Conservation (phyloP, 2,329 filamentous ascomycete genomes). For the Diaporthe sp. region DNA sequence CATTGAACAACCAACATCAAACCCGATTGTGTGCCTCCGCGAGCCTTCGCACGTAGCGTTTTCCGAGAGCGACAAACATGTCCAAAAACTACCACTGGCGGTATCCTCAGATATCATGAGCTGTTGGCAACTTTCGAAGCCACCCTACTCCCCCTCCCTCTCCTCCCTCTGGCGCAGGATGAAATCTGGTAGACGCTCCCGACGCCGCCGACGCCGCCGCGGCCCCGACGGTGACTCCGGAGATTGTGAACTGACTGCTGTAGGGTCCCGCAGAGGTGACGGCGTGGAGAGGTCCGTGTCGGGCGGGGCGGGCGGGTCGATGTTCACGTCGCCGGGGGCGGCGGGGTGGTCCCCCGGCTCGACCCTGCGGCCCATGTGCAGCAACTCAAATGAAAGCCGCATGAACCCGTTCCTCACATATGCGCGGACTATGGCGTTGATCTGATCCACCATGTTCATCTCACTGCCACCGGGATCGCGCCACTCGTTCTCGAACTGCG, state of each 20-base stretch:
- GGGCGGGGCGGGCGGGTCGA: not conserved
- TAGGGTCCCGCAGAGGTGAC: not conserved
- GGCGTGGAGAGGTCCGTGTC: not conserved
- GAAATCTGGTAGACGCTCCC: too few species aligned
- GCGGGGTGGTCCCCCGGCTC: not conserved
- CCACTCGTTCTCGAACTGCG: not conserved
- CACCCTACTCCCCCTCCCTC: not conserved
- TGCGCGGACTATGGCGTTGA: not conserved
- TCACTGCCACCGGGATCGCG: too few species aligned
- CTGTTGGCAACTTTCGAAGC: not conserved
- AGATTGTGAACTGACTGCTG: too few species aligned
- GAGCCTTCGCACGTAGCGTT: too few species aligned
- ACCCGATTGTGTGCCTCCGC: not conserved
- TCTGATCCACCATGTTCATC: not conserved
- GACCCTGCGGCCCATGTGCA: not conserved
- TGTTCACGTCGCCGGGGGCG: not conserved
- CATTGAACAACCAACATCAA: not conserved
- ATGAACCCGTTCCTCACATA: not conserved
- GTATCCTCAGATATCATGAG: not conserved
- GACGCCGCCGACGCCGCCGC: too few species aligned
- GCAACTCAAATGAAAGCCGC: accelerated
- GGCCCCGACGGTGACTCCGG: too few species aligned
- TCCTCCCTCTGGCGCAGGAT: not conserved
- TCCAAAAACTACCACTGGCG: not conserved
- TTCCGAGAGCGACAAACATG: not conserved